Conservation (phyloP, 2,329 filamentous ascomycete species). For the Ploettnerulaceae sp. region DNA sequence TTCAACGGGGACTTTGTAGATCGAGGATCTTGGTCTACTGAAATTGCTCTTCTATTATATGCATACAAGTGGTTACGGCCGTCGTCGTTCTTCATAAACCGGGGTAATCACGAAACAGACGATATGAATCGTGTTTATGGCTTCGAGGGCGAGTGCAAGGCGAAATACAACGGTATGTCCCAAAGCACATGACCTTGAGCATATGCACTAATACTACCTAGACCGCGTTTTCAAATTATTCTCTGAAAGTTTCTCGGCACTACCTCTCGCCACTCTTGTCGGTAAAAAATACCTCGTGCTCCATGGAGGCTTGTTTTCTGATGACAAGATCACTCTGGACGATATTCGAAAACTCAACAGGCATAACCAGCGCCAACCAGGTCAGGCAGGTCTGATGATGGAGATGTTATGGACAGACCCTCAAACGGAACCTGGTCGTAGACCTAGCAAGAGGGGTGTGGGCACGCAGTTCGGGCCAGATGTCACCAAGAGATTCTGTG, state of each 20-base stretch:
- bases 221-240: slow-evolving; percentile 86
- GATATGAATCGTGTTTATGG: slow-evolving; percentile 99
- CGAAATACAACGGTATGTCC: slow-evolving; percentile 83
- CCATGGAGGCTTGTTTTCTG: slow-evolving; percentile 92
- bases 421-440: slow-evolving; percentile 76
- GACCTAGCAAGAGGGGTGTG: slow-evolving; percentile 93
- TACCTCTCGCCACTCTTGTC: slow-evolving; percentile 87
- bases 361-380: slow-evolving; percentile 86
- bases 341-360: slow-evolving; percentile 91
- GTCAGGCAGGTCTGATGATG: slow-evolving; percentile 97
- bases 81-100: slow-evolving; percentile 86
- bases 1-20: slow-evolving; percentile 99
- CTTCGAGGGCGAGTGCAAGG: slow-evolving; percentile 96
- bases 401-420: slow-evolving; percentile 99
- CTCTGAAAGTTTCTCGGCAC: slow-evolving; percentile 93
- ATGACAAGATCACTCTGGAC: slow-evolving; percentile 86
- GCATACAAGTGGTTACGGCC: slow-evolving; percentile 96
- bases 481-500: slow-evolving; percentile 93
- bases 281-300: slow-evolving; percentile 88
- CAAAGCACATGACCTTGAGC: not conserved
- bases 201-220: slow-evolving; percentile 6
- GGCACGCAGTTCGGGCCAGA: slow-evolving; percentile 96
- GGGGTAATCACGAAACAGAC: slow-evolving; percentile 97
- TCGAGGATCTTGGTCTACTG: slow-evolving; percentile 95
- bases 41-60: slow-evolving; percentile 89